Percentiles rank a stretch among this genome's conserved stretches.
These are phyloP conservation scores for Bauhinia variegata DNA, from an alignment of 306 rosid species.

Conservation along the genomic window DNA sequence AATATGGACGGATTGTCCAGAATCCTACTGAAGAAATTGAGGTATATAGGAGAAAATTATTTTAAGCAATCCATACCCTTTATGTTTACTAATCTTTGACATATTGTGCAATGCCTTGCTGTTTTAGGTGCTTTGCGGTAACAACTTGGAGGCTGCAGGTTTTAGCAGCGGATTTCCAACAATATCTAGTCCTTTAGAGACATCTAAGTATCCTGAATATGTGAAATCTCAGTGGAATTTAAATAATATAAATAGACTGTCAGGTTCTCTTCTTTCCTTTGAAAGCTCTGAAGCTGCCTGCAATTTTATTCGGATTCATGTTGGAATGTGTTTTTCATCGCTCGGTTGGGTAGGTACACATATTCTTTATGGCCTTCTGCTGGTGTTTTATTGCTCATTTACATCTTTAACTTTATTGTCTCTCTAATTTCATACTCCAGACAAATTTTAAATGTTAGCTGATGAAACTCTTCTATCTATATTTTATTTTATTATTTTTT, in stretches of 20 bases:
- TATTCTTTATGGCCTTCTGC: conserved; percentile 21
- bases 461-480: conserved; percentile 10
- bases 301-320: conserved; percentile 44
- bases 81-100: conserved; percentile 27
- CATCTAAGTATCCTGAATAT: conserved; percentile 44
- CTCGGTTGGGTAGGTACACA: conserved; percentile 67
- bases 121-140: conserved; percentile 65
- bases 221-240: conserved; percentile 83
- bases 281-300: conserved; percentile 57
- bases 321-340: conserved; percentile 92
- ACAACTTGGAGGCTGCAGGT: conserved; percentile 44
- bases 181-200: conserved; percentile 36
- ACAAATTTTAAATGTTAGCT: conserved; percentile 9
- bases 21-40: conserved; percentile 84
- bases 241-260: conserved; percentile 52
- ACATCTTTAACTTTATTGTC: conserved; percentile 21
- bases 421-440: neutral
- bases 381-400: neutral
- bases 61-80: conserved; percentile 33
- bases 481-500: neutral
- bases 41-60: conserved; percentile 48
- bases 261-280: conserved; percentile 83
- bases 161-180: conserved; percentile 75
- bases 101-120: conserved; percentile 36
- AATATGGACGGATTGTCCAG: conserved; percentile 70